Evolutionary conservation across 495 filamentous ascomycete genomes (phyloP).

Genomic region (Podospora comata): DNA sequence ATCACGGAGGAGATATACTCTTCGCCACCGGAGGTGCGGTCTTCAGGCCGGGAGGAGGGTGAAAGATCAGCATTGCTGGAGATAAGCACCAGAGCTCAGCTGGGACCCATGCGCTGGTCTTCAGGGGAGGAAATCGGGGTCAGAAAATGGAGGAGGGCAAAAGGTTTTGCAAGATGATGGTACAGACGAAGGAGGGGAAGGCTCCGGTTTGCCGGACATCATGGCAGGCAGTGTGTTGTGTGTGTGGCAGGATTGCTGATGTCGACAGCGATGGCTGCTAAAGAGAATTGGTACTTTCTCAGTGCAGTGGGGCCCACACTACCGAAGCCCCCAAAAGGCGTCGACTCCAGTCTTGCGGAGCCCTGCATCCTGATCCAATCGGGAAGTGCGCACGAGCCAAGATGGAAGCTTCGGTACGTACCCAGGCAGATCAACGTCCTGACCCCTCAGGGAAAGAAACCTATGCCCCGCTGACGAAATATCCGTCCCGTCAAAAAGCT

Average conservation of each 20-base stretch:
- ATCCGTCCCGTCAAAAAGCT: background rate
- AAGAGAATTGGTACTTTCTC: slow-evolving; percentile 26
- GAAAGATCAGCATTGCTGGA: slow-evolving; percentile 4
- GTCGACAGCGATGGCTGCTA: background rate
- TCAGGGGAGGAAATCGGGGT: background rate
- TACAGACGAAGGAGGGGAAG: background rate
- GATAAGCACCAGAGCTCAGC: slow-evolving; percentile 1
- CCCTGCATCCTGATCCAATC: slow-evolving; percentile 9
- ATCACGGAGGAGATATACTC: background rate
- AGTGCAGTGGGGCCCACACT: slow-evolving; percentile 29
- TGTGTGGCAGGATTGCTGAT: background rate
- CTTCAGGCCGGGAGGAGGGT: background rate
- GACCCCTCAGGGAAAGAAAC: slow-evolving; percentile 3
- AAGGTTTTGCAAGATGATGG: background rate
- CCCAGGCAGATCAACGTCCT: background rate
- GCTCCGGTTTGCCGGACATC: background rate
- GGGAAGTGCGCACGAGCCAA: slow-evolving; percentile 18
- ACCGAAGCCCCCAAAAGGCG: slow-evolving; percentile 12
- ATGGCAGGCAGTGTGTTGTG: background rate
- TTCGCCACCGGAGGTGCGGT: background rate
- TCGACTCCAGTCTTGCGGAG: slow-evolving; percentile 19
- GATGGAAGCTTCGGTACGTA: background rate
- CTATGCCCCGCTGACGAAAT: slow-evolving; percentile 29
- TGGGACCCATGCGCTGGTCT: slow-evolving; percentile 3
- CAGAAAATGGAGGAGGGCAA: background rate